Conservation (phyloP, 169 alveolate species). For the Plasmodium relictum region DNA sequence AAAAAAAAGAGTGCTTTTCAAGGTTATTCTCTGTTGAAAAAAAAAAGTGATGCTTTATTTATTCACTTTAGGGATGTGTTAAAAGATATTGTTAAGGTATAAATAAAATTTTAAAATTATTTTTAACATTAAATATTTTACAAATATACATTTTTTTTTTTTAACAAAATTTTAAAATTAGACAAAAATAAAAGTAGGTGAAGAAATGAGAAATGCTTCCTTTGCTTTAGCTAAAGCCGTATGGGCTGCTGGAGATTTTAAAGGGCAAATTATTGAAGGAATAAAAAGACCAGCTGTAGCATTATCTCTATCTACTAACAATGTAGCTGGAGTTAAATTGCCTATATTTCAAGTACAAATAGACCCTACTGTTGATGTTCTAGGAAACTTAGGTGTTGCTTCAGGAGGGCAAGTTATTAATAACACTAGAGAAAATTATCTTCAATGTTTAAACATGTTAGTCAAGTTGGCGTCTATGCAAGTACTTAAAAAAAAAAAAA, state of each 20-base stretch:
- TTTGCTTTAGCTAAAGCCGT: conserved; percentile 95
- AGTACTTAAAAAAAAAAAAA: conserved; percentile 79
- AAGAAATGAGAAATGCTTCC: conserved; percentile 93
- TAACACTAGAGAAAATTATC: conserved; percentile 86
- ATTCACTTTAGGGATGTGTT: conserved; percentile 93
- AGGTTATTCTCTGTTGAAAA: conserved; percentile 94
- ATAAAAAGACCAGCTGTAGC: conserved; percentile 94
- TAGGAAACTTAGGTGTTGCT: conserved; percentile 88
- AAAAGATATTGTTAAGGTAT: conserved; percentile 91
- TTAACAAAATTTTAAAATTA: conserved; percentile 11
- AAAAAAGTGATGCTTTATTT: conserved; percentile 96
- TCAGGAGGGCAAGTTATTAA: conserved; percentile 90
- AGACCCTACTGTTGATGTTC: conserved; percentile 90
- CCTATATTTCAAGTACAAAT: conserved; percentile 93
- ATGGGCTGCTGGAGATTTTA: conserved; percentile 96
- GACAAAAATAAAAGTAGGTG: conserved; percentile 91
- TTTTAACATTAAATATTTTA: background rate
- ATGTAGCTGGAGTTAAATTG: conserved; percentile 96
- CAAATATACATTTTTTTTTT: background rate
- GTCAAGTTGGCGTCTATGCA: conserved; percentile 95
- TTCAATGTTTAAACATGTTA: conserved; percentile 87
- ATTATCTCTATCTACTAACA: conserved; percentile 92
- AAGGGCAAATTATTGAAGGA: conserved; percentile 91
- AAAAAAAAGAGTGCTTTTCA: conserved; percentile 93
- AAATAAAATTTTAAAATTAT: conserved; percentile 37